Evolutionary conservation across 768 basidiomycete species (phyloP).

Genomic region (Agaricus subrufescens): DNA sequence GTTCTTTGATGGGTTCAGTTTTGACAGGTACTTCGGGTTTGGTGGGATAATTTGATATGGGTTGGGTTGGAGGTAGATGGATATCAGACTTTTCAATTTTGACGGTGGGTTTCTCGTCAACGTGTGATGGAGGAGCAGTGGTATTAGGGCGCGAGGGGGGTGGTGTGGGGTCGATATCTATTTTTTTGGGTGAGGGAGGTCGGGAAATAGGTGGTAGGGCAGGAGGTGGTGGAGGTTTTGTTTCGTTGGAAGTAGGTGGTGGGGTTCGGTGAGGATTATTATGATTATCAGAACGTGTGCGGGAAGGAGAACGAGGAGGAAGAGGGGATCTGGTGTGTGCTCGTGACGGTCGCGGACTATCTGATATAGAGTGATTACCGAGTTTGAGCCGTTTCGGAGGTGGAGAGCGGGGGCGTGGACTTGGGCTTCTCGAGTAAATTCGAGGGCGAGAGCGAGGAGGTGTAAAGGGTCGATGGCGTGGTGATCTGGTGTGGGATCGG

Average conservation of each 20-base stretch:
- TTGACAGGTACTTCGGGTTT: background rate
- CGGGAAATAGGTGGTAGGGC: background rate
- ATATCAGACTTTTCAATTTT: background rate
- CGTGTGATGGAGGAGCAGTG: background rate
- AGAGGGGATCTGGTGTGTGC: constrained; percentile 8
- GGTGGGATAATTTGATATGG: background rate
- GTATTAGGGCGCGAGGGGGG: background rate
- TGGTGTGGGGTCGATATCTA: background rate
- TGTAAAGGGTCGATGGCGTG: constrained; percentile 5
- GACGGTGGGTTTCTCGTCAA: background rate
- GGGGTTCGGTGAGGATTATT: constrained; percentile 1
- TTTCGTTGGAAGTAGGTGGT: background rate
- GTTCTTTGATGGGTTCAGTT: background rate
- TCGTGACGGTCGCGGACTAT: constrained; percentile 11
- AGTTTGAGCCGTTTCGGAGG: constrained; percentile 16
- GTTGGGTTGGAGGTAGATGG: background rate
- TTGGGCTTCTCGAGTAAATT: constrained; percentile 11
- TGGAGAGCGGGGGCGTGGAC: constrained; percentile 16
- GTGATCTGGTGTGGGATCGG: constrained; percentile 13
- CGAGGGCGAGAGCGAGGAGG: background rate
- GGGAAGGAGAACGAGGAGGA: constrained; percentile 9
- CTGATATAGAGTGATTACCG: constrained; percentile 20
- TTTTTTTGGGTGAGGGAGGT: background rate
- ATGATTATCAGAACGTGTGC: constrained; percentile 1
- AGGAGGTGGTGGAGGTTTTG: background rate